phyloP scores from a whole-genome alignment of 495 filamentous ascomycete species.

The Hypoxylon lienhwacheense region DNA sequence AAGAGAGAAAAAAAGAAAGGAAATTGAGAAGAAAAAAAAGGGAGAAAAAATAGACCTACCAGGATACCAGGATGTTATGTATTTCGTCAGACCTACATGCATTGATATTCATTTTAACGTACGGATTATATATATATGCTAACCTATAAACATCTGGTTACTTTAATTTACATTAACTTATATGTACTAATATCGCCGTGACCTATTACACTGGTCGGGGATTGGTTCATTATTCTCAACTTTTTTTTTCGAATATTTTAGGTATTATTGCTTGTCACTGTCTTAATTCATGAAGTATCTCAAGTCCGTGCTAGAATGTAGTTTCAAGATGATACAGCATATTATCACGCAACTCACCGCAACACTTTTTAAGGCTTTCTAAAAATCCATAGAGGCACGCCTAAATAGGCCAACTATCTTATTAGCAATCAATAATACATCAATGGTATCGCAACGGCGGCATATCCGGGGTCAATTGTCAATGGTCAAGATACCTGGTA shows the following conservation, averaged over 20 bases:
- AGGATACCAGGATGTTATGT: slow-evolving; percentile 22
- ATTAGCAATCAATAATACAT: slow-evolving; percentile 14
- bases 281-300: slow-evolving; percentile 12
- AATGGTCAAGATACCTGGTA: too few species aligned
- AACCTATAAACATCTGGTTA: too few species aligned
- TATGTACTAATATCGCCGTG: too few species aligned
- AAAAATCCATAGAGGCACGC: background rate
- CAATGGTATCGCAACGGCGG: slow-evolving; percentile 7
- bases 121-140: slow-evolving; percentile 10
- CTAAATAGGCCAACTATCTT: slow-evolving; percentile 18
- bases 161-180: too few species aligned
- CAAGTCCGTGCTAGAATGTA: slow-evolving; percentile 17
- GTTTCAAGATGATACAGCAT: slow-evolving; percentile 26
- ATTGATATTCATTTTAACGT: slow-evolving; percentile 10
- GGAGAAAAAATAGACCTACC: background rate
- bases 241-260: background rate
- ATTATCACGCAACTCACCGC: slow-evolving; percentile 1
- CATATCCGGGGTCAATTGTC: slow-evolving; percentile 16
- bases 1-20: slow-evolving; percentile 2
- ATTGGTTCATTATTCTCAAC: slow-evolving; percentile 6
- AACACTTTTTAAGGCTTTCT: background rate
- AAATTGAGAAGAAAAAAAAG: slow-evolving; percentile 7
- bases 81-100: slow-evolving; percentile 33
- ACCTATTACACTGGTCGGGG: slow-evolving; percentile 28
- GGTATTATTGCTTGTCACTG: background rate